Evolutionary conservation across 352 stramenopile genomes (phyloP).

Genomic region (Pythium aristosporum): DNA sequence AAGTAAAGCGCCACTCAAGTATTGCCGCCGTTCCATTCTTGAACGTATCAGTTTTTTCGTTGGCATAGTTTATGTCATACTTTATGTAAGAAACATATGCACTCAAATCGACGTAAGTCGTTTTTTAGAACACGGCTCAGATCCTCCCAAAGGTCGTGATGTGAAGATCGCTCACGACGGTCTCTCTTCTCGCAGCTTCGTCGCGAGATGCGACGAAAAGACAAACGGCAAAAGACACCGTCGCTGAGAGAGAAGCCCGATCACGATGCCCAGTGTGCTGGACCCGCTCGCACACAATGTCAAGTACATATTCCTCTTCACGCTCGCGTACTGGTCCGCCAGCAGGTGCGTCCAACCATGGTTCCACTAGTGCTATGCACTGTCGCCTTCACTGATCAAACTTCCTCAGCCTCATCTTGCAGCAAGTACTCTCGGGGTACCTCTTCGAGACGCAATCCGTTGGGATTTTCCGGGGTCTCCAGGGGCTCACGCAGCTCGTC

Average conservation of each 20-base stretch:
- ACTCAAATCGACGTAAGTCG: too few relatives aligned
- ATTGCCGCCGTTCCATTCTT: too few relatives aligned
- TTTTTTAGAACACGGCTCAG: not conserved
- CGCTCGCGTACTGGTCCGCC: slow-evolving; percentile 56
- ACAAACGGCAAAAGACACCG: not conserved
- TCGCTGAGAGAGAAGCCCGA: not conserved
- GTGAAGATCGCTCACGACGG: not conserved
- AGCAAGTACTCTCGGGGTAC: slow-evolving; percentile 61
- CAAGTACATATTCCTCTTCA: slow-evolving; percentile 73
- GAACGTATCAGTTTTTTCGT: too few relatives aligned
- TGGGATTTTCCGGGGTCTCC: slow-evolving; percentile 41
- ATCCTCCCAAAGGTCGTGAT: not conserved
- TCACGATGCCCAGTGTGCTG: slow-evolving; percentile 12
- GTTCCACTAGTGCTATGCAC: not conserved
- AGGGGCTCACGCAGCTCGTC: slow-evolving; percentile 54
- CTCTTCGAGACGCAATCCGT: slow-evolving; percentile 53
- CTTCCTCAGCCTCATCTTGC: slow-evolving; percentile 42
- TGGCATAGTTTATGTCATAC: too few relatives aligned
- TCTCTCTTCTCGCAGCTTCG: not conserved
- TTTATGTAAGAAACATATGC: too few relatives aligned
- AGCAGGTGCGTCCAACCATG: slow-evolving; percentile 36
- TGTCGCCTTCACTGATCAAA: not conserved
- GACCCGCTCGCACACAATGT: slow-evolving; percentile 60
- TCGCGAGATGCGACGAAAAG: too few relatives aligned
- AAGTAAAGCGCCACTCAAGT: too few relatives aligned